These are phyloP conservation scores for Biscogniauxia mediterranea DNA, from an alignment of 2,329 filamentous ascomycete species.

Conservation along the genomic window DNA sequence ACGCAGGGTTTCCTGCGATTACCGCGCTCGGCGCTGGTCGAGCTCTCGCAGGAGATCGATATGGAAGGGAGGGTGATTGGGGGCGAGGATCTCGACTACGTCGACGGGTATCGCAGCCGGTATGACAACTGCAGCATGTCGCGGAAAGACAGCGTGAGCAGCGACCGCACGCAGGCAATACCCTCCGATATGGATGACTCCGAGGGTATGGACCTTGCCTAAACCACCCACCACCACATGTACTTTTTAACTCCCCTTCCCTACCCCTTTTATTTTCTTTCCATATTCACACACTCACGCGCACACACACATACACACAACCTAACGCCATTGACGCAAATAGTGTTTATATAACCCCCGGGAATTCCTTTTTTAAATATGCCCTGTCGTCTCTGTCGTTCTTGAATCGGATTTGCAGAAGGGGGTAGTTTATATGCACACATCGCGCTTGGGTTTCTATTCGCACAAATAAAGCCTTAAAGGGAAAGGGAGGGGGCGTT, in stretches of 20 bases:
- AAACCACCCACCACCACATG: slow-evolving; percentile 3
- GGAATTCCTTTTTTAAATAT: no score
- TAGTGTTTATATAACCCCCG: no score
- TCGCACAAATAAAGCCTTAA: no score
- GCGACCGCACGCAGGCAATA: slow-evolving; percentile 55
- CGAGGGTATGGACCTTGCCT: slow-evolving; percentile 59
- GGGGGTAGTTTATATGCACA: no score
- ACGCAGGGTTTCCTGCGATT: slow-evolving; percentile 83
- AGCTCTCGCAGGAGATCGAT: slow-evolving; percentile 90
- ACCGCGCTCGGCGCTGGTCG: slow-evolving; percentile 76
- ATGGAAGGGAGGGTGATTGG: slow-evolving; percentile 87
- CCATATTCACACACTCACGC: background rate
- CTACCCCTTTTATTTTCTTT: slow-evolving; percentile 2
- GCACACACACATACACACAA: no score
- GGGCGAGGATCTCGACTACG: slow-evolving; percentile 74
- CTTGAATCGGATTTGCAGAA: no score
- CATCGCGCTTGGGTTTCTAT: no score
- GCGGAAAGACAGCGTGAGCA: slow-evolving; percentile 60
- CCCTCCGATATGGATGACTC: slow-evolving; percentile 60
- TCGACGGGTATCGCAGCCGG: slow-evolving; percentile 48
- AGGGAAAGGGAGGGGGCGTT: no score
- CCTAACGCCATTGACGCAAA: no score
- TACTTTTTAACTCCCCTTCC: background rate
- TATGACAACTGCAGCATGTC: slow-evolving; percentile 40
- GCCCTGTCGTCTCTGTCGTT: no score